phyloP scores from a whole-genome alignment of 78 protist genomes.

The Pelomyxa schiedti region DNA sequence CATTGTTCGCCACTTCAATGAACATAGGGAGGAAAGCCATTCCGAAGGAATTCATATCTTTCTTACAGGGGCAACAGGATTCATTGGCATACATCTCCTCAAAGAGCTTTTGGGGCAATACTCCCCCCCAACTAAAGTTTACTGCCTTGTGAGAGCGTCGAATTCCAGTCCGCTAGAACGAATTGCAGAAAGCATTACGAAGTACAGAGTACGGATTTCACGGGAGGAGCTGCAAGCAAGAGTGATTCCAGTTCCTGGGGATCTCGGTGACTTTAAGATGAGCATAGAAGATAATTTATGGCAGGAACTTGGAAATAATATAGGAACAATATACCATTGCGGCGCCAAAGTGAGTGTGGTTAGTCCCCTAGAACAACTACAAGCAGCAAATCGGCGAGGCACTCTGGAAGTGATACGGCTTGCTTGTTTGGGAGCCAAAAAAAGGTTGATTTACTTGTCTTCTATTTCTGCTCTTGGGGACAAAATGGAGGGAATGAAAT shows the following conservation, averaged over 20 bases:
- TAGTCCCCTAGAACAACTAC: slow-evolving; percentile 21
- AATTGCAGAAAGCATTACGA: not conserved
- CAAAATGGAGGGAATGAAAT: not conserved
- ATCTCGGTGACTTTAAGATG: not conserved
- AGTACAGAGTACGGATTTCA: not conserved
- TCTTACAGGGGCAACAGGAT: slow-evolving; percentile 2
- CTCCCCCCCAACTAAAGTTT: not conserved
- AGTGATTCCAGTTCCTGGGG: not conserved
- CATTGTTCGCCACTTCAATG: too few relatives aligned
- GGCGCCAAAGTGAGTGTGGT: slow-evolving; percentile 48
- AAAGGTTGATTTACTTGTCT: not conserved
- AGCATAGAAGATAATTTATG: not conserved
- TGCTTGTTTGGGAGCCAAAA: not conserved
- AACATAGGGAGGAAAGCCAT: not conserved
- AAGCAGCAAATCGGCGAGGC: slow-evolving; percentile 38
- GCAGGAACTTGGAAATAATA: not conserved
- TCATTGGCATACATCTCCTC: slow-evolving; percentile 6
- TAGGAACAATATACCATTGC: slow-evolving; percentile 18
- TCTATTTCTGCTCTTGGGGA: not conserved
- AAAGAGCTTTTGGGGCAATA: not conserved
- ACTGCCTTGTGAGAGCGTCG: not conserved
- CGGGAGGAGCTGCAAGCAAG: too few relatives aligned
- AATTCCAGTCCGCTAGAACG: too few relatives aligned
- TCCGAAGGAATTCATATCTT: not conserved
- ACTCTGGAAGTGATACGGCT: slow-evolving; percentile 22